Evolutionary conservation across 805 yeast genomes (phyloP).

Genomic region (Torulaspora maleeae): DNA sequence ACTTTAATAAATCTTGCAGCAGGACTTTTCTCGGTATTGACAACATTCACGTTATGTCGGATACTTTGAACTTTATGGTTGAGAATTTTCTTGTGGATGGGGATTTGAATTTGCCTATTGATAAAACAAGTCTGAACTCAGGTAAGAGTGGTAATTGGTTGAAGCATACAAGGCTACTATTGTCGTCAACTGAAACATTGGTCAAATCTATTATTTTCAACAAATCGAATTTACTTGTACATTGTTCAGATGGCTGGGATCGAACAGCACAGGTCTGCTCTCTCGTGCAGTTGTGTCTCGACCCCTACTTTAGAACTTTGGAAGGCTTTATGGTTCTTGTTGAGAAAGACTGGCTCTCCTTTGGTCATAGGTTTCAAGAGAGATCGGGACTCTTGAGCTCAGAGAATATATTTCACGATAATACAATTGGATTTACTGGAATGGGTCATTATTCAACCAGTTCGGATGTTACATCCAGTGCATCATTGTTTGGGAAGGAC

Average conservation of each 20-base stretch:
- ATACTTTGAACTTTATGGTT: constrained; percentile 60
- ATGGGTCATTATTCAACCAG: constrained; percentile 10
- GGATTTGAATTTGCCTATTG: constrained; percentile 53
- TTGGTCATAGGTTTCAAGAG: constrained; percentile 86
- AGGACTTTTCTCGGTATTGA: constrained; percentile 86
- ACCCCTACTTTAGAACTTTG: constrained; percentile 82
- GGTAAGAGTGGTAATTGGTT: constrained; percentile 64
- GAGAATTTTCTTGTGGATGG: constrained; percentile 58
- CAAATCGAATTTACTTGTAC: constrained; percentile 77
- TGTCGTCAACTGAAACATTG: constrained; percentile 72
- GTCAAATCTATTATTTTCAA: constrained; percentile 79
- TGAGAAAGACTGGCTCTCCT: constrained; percentile 94
- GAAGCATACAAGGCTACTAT: constrained; percentile 58
- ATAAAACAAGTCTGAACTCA: constrained; percentile 53
- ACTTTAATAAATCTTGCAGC: constrained; percentile 46
- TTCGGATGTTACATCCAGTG: constrained; percentile 14
- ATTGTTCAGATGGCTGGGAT: constrained; percentile 99
- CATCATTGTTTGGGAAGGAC: constrained; percentile 18
- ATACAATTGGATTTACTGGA: constrained; percentile 21
- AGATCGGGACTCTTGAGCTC: constrained; percentile 70
- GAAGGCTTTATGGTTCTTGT: constrained; percentile 81
- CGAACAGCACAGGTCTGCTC: constrained; percentile 88
- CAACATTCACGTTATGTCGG: constrained; percentile 93
- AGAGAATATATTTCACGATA: constrained; percentile 46
- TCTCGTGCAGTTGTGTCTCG: constrained; percentile 77